Evolutionary conservation across 768 basidiomycete species (phyloP), one percentile per base, ranked within the genome.

Genomic region (Russula griseocarnosa): DNA sequence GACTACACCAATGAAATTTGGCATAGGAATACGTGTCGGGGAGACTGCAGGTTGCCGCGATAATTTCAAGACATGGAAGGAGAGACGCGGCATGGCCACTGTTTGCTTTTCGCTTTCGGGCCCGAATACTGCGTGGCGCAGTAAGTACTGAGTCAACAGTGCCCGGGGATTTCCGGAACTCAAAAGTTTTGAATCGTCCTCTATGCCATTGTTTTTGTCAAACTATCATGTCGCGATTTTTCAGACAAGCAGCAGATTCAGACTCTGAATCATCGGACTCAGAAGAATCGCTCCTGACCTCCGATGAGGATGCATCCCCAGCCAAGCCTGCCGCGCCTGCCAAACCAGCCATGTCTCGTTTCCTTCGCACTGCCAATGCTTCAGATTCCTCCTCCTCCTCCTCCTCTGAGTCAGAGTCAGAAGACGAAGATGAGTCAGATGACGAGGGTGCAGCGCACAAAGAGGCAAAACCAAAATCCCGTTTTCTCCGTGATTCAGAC

Each of bases 191-290:
- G 5, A 6, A 28, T 49, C 16, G 36, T 6, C 40, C 24, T 42
- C 16, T 14, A 16, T 26, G 28, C 28, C n/a, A 9, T 22, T n/a
- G 10, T 26, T 20, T n/a, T 22, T n/a, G 18, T 36, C 24, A 34
- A 57, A 24, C 50, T 32, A 73, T 66, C 60, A 93, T 94, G 90
- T 93, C 92, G 66, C 85, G 91, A 72, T 94, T 94, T 79, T 93
- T 94, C 79, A 86, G 88, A 79, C 83, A 86, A 78, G 90, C 84
- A 65, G 87, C 83, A 74, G 90, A 92, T 74, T 90, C 88, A 56
- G 91, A 92, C 60, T 88, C 86, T 49, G 88, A 90, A 73, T 87
- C 86, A 51, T 90, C 91, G 58, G 88, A 86, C 55, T 76, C 77
- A 44, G 78, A 79, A 73, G 88, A 91, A 77, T 84, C 87, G 74